Base-by-base conservation (phyloP, 345 rosid species). In the Bretschneidera sinensis region DNA sequence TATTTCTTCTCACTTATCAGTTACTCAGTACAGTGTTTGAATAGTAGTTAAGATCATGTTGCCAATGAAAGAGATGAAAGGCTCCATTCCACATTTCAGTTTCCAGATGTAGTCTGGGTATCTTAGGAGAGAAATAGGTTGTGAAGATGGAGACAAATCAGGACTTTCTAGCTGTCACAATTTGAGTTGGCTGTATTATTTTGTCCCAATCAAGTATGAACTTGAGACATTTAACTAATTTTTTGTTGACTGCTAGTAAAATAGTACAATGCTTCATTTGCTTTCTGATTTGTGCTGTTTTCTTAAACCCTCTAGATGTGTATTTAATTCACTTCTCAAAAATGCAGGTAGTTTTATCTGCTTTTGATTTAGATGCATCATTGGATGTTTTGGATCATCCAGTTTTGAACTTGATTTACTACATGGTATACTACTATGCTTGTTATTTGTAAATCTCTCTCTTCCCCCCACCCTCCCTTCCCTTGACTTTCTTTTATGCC, bases 341-440 rank as follows among this genome's bases (percentile, higher is more conserved):
- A 7, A 21, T 74, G 74, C 84, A 95, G 99, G 84, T 81, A 62
- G 81, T 82, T 72, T 77, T 87, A 64, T 95, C 98, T 0, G 98
- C 97, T 48, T 79, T 91, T 49, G 97, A 85, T 71, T 17, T 66
- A 51, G 85, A 84, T 28, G 86, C 89, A 10, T 83, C 97, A 0
- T 91, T 95, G 0, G 88, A 88, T 69, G 99, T 95, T 62, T 68
- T 95, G 80, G 69, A 91, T 69, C 99, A 95, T 73, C 99, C 98
- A 0, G 80, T 88, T 70, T 79, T 95, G 70, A 91, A 95, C 85
- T 74, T 95, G 64, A 83, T 95, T 68, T 95, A 86, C 78, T 95
- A 91, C 77, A 78, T 75, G 92, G 99, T 91, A 83, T 55, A 59
- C 73, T 55, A 24, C 55, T 1, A 18, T 2, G 39, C 53, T 54